Percentiles rank a stretch among this genome's conserved stretches.
Conservation (phyloP, 257 asterid genomes). For the Fraxinus anomala region DNA sequence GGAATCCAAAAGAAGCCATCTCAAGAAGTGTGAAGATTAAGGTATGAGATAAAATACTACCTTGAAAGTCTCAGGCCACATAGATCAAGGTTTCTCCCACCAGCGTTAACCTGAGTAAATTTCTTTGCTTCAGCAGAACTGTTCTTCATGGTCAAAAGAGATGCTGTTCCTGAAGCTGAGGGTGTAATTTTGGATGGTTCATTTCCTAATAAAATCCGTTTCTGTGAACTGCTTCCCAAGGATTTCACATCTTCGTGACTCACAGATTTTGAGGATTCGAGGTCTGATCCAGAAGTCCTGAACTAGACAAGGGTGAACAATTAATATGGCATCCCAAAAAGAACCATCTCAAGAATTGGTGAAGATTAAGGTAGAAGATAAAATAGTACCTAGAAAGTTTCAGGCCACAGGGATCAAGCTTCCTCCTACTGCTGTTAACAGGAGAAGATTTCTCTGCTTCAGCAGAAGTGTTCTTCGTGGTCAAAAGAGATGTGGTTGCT, state of each 20-base stretch:
- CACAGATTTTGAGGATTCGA: slow-evolving; percentile 40
- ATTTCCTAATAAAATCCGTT: slow-evolving; percentile 31
- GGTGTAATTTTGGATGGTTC: slow-evolving; percentile 33
- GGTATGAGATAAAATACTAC: slow-evolving; percentile 37
- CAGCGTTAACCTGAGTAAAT: slow-evolving; percentile 42
- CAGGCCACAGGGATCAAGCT: slow-evolving; percentile 39
- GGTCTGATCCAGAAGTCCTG: slow-evolving; percentile 48
- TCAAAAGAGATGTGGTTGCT: slow-evolving; percentile 31
- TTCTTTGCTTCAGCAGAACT: slow-evolving; percentile 32
- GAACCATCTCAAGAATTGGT: slow-evolving; percentile 20
- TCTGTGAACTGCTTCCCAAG: slow-evolving; percentile 36
- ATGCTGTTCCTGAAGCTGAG: slow-evolving; percentile 26
- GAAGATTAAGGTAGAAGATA: slow-evolving; percentile 18
- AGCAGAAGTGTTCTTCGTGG: slow-evolving; percentile 31
- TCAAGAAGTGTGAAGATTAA: slow-evolving; percentile 3
- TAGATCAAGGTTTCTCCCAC: slow-evolving; percentile 38
- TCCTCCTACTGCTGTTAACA: slow-evolving; percentile 37
- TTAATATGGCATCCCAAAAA: slow-evolving; percentile 6
- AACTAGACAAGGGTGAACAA: slow-evolving; percentile 17
- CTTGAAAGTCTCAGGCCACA: slow-evolving; percentile 48
- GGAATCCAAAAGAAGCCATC: slow-evolving; percentile 20
- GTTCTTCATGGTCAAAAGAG: slow-evolving; percentile 35
- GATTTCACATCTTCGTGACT: slow-evolving; percentile 41
- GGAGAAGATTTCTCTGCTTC: slow-evolving; percentile 39
- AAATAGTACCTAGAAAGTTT: slow-evolving; percentile 52